A percentile compares a stretch with the other conserved stretches of the same genome.
Evolutionary conservation across 139 green algal genomes (phyloP).

Genomic region (Astrephomene gubernaculifera): DNA sequence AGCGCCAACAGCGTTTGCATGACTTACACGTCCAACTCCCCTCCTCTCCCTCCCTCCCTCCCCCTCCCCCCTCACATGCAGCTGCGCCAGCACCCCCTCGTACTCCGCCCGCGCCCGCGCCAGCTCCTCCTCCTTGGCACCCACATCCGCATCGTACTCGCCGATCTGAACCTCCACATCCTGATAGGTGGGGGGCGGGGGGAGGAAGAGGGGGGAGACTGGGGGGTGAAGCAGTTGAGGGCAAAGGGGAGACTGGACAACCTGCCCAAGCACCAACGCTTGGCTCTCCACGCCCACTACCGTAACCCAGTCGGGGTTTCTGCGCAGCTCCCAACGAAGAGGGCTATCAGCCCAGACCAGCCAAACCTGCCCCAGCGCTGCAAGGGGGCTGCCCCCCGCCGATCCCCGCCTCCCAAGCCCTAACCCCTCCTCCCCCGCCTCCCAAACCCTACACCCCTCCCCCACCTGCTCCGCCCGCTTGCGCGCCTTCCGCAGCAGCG

Average conservation of each 20-base stretch:
- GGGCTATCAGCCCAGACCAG: too few relatives aligned
- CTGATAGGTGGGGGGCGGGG: background rate
- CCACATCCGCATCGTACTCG: constrained; percentile 60
- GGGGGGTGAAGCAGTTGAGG: background rate
- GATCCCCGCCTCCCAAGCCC: background rate
- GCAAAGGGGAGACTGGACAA: too few relatives aligned
- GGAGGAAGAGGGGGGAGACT: too few relatives aligned
- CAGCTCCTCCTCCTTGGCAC: constrained; percentile 54
- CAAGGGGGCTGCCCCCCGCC: background rate
- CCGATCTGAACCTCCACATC: constrained; percentile 61
- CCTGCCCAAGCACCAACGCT: too few relatives aligned
- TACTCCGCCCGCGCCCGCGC: constrained; percentile 25
- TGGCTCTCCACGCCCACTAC: too few relatives aligned
- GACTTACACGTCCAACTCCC: too few relatives aligned
- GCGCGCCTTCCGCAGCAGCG: constrained; percentile 46
- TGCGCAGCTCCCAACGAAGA: too few relatives aligned
- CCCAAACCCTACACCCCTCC: too few relatives aligned
- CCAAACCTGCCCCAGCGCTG: too few relatives aligned
- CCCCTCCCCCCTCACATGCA: constrained; percentile 23
- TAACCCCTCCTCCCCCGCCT: background rate
- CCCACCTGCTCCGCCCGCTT: constrained; percentile 55
- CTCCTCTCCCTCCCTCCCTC: background rate
- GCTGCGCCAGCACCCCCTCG: constrained; percentile 37
- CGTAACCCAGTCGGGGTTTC: too few relatives aligned
- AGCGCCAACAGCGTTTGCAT: too few relatives aligned